Conservation (phyloP, 2,329 filamentous ascomycete genomes). For the Aspergillus caelatus region DNA sequence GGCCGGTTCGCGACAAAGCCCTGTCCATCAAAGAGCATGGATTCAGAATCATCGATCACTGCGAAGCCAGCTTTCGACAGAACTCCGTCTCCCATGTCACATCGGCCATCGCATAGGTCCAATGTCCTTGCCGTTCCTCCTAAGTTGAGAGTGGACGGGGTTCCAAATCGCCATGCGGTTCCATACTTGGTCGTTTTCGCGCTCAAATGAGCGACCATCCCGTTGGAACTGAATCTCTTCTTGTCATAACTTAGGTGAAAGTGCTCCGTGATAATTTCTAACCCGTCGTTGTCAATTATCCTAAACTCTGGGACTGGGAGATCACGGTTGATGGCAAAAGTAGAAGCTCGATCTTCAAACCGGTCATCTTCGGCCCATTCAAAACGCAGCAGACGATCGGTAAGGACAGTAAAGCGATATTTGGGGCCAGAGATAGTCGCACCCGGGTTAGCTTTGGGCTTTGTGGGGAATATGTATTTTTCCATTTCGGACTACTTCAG, state of each 20-base stretch:
- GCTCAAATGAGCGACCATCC: slow-evolving; percentile 52
- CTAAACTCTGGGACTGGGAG: slow-evolving; percentile 53
- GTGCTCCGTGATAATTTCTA: slow-evolving; percentile 60
- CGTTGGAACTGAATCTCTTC: slow-evolving; percentile 55
- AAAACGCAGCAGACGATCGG: slow-evolving; percentile 60
- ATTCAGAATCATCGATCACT: slow-evolving; percentile 56
- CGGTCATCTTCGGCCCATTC: slow-evolving; percentile 63
- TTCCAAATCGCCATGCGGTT: slow-evolving; percentile 57
- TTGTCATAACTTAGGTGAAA: slow-evolving; percentile 64
- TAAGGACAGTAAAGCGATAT: slow-evolving; percentile 64
- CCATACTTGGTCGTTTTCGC: slow-evolving; percentile 46
- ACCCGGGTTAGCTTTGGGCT: slow-evolving; percentile 41
- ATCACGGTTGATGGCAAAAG: slow-evolving; percentile 61
- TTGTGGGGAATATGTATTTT: neutral
- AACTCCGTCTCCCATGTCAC: slow-evolving; percentile 54
- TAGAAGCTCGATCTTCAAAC: slow-evolving; percentile 66
- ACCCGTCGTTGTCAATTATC: slow-evolving; percentile 49
- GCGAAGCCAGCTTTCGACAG: slow-evolving; percentile 56
- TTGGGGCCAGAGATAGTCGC: slow-evolving; percentile 51
- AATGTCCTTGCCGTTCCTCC: slow-evolving; percentile 58
- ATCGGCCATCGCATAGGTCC: slow-evolving; percentile 56
- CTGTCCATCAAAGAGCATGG: slow-evolving; percentile 59
- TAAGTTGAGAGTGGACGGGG: slow-evolving; percentile 44
- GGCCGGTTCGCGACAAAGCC: slow-evolving; percentile 56
- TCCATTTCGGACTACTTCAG: neutral